Conservation (phyloP, 2,329 filamentous ascomycete genomes). For the Clonostachys chloroleuca region DNA sequence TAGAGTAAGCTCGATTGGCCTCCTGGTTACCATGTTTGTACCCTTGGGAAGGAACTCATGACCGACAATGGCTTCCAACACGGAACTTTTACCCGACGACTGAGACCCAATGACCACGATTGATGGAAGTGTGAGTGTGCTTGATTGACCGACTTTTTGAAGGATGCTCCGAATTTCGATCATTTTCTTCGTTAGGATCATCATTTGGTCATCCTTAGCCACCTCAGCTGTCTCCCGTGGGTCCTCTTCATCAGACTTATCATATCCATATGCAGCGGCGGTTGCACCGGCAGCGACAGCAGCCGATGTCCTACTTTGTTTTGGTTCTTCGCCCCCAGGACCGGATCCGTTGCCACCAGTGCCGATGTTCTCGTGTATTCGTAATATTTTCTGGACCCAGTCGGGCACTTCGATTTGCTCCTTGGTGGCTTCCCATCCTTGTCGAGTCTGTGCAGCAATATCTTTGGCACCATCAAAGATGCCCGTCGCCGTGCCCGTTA, state of each 20-base stretch:
- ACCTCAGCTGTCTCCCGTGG: constrained; percentile 56
- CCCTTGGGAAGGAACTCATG: constrained; percentile 98
- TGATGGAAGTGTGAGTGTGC: constrained; percentile 81
- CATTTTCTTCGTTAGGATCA: constrained; percentile 99
- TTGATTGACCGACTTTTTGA: constrained; percentile 87
- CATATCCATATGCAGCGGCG: constrained; percentile 75
- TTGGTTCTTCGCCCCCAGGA: constrained; percentile 46
- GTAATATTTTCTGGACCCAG: constrained; percentile 75
- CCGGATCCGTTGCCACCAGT: constrained; percentile 41
- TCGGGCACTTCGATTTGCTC: constrained; percentile 65
- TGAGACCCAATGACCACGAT: constrained; percentile 99
- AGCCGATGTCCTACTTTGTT: constrained; percentile 54
- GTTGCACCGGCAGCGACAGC: constrained; percentile 67
- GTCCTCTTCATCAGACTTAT: constrained; percentile 63
- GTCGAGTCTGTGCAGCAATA: constrained; percentile 73
- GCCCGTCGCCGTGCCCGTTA: constrained; percentile 62
- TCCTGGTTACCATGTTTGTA: constrained; percentile 95
- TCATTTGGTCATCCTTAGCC: constrained; percentile 96
- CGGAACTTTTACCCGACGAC: constrained; percentile 96
- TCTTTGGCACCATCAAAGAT: constrained; percentile 69
- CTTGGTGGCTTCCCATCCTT: constrained; percentile 80
- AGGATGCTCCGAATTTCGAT: constrained; percentile 95
- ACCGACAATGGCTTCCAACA: constrained; percentile 92
- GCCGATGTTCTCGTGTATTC: constrained; percentile 55
- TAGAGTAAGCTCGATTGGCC: constrained; percentile 92